A percentile compares a stretch with the other conserved stretches of the same genome.
These are phyloP conservation scores for Sesbania bispinosa DNA, from an alignment of 306 rosid species.

Conservation along the genomic window DNA sequence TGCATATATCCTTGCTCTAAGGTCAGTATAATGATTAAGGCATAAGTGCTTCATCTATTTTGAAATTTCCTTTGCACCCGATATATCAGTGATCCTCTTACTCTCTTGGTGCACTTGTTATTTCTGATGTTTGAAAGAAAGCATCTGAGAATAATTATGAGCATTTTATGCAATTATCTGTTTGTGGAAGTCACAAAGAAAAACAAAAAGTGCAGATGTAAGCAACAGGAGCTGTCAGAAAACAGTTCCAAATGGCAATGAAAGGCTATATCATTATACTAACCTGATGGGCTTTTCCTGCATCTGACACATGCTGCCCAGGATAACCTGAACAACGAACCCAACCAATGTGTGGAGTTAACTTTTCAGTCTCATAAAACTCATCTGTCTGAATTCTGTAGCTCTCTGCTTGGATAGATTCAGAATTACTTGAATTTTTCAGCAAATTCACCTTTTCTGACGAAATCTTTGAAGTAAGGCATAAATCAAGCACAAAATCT, in stretches of 20 bases:
- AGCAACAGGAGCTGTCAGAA: not conserved
- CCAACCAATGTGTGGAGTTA: slow-evolving; percentile 66
- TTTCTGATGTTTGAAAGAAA: not conserved
- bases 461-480: slow-evolving; percentile 53
- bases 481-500: slow-evolving; percentile 62
- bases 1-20: not conserved
- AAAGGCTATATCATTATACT: slow-evolving; percentile 18
- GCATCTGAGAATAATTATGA: not conserved
- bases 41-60: not conserved
- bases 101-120: not conserved
- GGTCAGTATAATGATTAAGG: not conserved
- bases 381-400: slow-evolving; percentile 49
- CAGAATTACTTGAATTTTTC: slow-evolving; percentile 40
- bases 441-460: slow-evolving; percentile 24
- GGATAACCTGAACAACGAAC: slow-evolving; percentile 39
- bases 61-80: not conserved
- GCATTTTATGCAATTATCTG: not conserved
- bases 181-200: not conserved
- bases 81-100: slow-evolving; percentile 2
- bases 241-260: slow-evolving; percentile 4
- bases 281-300: slow-evolving; percentile 56
- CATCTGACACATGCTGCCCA: slow-evolving; percentile 42
- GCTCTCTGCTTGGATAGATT: slow-evolving; percentile 33
- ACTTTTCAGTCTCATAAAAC: slow-evolving; percentile 70
- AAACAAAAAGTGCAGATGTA: not conserved